Conservation (phyloP, 2,329 filamentous ascomycete genomes). For the Talaromyces verruculosus region DNA sequence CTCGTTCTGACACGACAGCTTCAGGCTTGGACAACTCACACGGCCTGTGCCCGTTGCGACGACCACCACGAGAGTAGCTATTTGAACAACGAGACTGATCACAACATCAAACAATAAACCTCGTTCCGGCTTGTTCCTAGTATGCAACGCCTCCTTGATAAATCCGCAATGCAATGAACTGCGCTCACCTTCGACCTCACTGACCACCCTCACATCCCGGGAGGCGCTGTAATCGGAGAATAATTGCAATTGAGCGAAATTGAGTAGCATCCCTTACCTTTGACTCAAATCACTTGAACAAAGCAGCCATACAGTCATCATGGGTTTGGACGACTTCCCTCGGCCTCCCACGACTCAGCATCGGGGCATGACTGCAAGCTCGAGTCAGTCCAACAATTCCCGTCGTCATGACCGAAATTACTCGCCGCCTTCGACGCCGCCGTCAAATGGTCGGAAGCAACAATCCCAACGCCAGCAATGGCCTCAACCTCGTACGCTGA, state of each 20-base stretch:
- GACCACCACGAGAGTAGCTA: not conserved
- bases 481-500: slow-evolving; percentile 26
- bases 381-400: slow-evolving; percentile 15
- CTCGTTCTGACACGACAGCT: slow-evolving; percentile 3
- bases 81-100: not conserved
- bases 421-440: slow-evolving; percentile 45
- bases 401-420: slow-evolving; percentile 29
- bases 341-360: slow-evolving; percentile 19
- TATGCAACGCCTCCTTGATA: not conserved
- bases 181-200: not conserved
- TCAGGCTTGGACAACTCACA: not conserved
- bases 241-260: not conserved
- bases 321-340: slow-evolving; percentile 19
- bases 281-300: not conserved
- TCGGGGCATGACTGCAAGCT: slow-evolving; percentile 5
- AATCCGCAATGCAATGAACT: slow-evolving; percentile 11
- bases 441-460: slow-evolving; percentile 36
- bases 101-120: not conserved
- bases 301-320: not conserved
- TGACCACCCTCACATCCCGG: not conserved
- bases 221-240: not conserved
- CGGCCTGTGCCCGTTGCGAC: slow-evolving; percentile 1
- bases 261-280: not conserved
- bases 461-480: slow-evolving; percentile 26
- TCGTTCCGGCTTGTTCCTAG: not conserved